Base-by-base conservation (phyloP, 225 moss, liverwort and hornwort genomes). In the Straminergon stramineum region DNA sequence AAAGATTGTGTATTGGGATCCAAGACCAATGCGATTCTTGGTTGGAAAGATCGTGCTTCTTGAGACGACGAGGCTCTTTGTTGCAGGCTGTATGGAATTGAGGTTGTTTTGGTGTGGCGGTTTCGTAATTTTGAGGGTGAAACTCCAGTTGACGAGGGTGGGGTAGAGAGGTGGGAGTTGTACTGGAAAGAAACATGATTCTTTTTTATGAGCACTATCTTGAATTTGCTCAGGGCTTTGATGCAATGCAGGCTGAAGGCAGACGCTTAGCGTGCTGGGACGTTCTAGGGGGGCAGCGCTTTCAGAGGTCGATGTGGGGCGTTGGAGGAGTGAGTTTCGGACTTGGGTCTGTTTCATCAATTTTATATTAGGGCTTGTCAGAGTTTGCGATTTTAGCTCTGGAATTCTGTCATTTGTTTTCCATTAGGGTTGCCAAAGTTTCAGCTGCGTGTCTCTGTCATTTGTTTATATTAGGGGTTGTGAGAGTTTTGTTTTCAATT, bases 181-280 rank as follows among this genome's bases (percentile, higher is more conserved):
- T 31, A 31, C 22, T 64, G 69, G 39, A 53, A 60, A 53, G 61
- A 53, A 48, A 15, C 13, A 35, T 10, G 37, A 10, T 55, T 77
- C 16, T 31, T 13, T 62, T 65, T 65, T 13, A 30, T 18, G 85
- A 48, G 83, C 34, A 5, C 13, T 53, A n/a, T 81, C 75, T 74
- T 87, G 53, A 10, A 76, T 86, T 70, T 84, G 48, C 48, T 27
- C 16, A 26, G n/a, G 22, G 48, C 60, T 79, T 74, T 77, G 24
- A n/a, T 87, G 86, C 88, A 94, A 94, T 93, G 93, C 94, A 94
- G 94, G 92, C 91, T 41, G 90, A 88, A 85, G 89, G 91, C 82
- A 90, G 80, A 27, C 89, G 92, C 75, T 62, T 92, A 73, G 90
- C 86, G 82, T 92, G 88, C 92, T 88, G 84, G 89, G 93, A 93